These are phyloP conservation scores for Tuber brumale DNA, from an alignment of 495 filamentous ascomycete species.

Conservation along the genomic window DNA sequence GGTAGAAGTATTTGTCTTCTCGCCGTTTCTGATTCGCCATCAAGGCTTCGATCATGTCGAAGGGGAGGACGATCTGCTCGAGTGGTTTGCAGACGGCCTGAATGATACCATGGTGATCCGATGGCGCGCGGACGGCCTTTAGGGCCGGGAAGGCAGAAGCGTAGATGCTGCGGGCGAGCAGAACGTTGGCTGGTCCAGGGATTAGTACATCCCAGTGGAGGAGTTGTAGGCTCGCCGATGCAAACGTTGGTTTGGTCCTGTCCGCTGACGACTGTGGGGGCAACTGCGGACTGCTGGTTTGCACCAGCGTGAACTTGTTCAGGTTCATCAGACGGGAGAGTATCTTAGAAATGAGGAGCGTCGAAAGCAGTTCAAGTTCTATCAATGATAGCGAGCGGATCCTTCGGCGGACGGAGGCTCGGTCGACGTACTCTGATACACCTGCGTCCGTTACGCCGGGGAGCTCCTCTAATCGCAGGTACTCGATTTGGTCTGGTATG, in stretches of 20 bases:
- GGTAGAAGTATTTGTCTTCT: constrained; percentile 14
- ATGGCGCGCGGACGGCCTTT: constrained; percentile 60
- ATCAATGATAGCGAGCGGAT: constrained; percentile 59
- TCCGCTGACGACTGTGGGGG: constrained; percentile 18
- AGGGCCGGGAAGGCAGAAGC: constrained; percentile 65
- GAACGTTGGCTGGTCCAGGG: constrained; percentile 55
- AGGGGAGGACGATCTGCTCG: constrained; percentile 47
- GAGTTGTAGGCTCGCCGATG: constrained; percentile 58
- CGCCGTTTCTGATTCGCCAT: constrained; percentile 39
- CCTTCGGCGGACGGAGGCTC: constrained; percentile 48
- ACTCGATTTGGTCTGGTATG: constrained; percentile 61
- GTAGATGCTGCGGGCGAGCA: constrained; percentile 66
- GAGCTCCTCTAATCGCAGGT: constrained; percentile 67
- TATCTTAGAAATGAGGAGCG: constrained; percentile 67
- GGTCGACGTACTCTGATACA: constrained; percentile 64
- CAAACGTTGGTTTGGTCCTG: constrained; percentile 55
- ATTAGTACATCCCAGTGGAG: constrained; percentile 76
- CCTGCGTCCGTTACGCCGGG: constrained; percentile 70
- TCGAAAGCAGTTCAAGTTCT: constrained; percentile 58
- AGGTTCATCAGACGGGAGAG: constrained; percentile 60
- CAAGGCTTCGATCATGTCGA: constrained; percentile 45
- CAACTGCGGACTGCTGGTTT: constrained; percentile 57
- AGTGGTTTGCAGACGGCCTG: constrained; percentile 62
- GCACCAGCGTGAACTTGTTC: constrained; percentile 62
- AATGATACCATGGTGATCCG: constrained; percentile 65